Evolutionary conservation across 345 rosid species (phyloP).

Genomic region (Xanthoceras sorbifolium): DNA sequence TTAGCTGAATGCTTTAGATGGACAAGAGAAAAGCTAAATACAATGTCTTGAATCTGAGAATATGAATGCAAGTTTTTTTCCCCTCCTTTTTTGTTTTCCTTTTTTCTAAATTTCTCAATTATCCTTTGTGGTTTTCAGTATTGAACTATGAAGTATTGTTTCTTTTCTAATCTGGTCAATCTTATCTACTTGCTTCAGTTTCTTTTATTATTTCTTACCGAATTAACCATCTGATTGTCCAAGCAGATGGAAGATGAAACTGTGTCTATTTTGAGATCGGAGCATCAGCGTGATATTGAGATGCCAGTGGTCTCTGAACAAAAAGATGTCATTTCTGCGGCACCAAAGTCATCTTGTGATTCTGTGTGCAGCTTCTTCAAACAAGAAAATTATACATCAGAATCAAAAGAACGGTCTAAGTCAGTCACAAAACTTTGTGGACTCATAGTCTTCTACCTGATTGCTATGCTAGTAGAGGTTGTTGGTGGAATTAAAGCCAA

Average conservation of each 20-base stretch:
- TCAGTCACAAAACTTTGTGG: constrained; percentile 51
- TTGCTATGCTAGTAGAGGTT: constrained; percentile 65
- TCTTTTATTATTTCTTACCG: not conserved
- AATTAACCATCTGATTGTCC: not conserved
- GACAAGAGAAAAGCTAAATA: not conserved
- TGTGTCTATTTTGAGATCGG: constrained; percentile 37
- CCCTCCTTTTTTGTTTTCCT: too few species aligned
- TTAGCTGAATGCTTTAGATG: constrained; percentile 8
- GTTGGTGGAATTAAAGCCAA: constrained; percentile 77
- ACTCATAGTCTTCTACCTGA: constrained; percentile 46
- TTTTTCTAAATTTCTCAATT: not conserved
- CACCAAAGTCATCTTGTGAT: constrained; percentile 24
- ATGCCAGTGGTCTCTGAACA: constrained; percentile 40
- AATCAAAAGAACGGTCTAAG: constrained; percentile 46
- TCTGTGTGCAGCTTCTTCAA: constrained; percentile 50
- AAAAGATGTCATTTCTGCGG: constrained; percentile 23
- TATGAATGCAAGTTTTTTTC: too few species aligned
- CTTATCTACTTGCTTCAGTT: too few species aligned
- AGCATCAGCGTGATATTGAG: constrained; percentile 38
- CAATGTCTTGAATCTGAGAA: not conserved
- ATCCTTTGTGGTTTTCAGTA: not conserved
- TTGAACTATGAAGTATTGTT: not conserved
- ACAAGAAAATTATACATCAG: constrained; percentile 41
- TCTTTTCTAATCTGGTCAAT: too few species aligned
- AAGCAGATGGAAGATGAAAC: constrained; percentile 58